Base-by-base conservation (phyloP, 208 protist genomes). In the Leishmania aethiopica region DNA sequence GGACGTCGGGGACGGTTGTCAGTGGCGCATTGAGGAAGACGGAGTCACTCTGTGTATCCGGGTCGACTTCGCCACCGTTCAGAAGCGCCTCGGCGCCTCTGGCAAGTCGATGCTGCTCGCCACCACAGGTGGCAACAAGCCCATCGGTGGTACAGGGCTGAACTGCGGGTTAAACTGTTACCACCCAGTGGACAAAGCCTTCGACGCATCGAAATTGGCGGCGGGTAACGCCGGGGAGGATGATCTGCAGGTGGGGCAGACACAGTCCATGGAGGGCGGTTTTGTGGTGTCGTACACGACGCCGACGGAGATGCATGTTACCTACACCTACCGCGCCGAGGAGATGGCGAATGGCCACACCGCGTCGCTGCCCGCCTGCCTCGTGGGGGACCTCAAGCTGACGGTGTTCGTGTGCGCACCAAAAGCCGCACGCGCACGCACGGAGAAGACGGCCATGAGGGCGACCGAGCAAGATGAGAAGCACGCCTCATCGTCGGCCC, bases 111-210 rank as follows among this genome's bases (percentile, higher is more conserved):
- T 93, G 19, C 76, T 97, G 45, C 84, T 98, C 6, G 92, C 93
- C 25, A 91, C 89, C 19, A 89, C 89, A 19, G 70, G 85, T 19
- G 93, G 95, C 80, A 94, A 91, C 85, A 96, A 95, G 82, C 73
- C 69, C 5, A 80, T 98, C 35, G 95, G 84, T n/a, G 67, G 71
- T 49, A 97, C 92, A 0, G 91, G 93, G 5, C 86, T 97, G 28
- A 76, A 83, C 42, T 96, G 89, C 49, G 89, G 91, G 3, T 55
- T 98, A 17, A 98, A 96, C 86, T 94, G 88, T 75, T 95, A 93
- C 84, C 67, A 88, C 40, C 82, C 86, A 6, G 62, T 81, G 7
- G 76, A 83, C 25, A 82, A 55, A 22, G 69, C 78, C 42, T 89
- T 96, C 57, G 80, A 85, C n/a, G 70, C 88, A 5, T 73, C 77